Evolutionary conservation across 495 filamentous ascomycete genomes (phyloP).

Genomic region (Annulohypoxylon moriforme): DNA sequence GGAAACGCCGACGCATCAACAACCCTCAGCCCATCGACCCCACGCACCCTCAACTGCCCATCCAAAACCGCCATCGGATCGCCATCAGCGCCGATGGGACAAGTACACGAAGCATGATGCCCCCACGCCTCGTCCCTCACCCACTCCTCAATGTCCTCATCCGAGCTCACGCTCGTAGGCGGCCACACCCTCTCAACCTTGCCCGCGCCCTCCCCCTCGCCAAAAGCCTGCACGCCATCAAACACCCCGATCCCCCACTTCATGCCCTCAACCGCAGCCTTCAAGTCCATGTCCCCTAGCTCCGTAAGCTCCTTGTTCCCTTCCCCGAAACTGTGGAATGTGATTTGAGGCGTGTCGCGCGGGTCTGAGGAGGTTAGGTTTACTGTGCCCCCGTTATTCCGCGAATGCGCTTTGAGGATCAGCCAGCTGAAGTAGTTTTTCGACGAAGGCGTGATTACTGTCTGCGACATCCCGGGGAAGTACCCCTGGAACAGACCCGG

Average conservation of each 20-base stretch:
- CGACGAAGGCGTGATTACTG: constrained; percentile 43
- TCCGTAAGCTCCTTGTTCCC: constrained; percentile 17
- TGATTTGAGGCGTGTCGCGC: constrained; percentile 63
- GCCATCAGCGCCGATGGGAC: constrained; percentile 65
- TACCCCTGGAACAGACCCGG: constrained; percentile 66
- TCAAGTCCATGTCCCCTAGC: constrained; percentile 50
- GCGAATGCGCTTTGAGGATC: constrained; percentile 62
- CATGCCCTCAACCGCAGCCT: constrained; percentile 59
- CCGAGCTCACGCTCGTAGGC: constrained; percentile 52
- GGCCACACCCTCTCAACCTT: constrained; percentile 63
- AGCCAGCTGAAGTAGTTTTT: constrained; percentile 61
- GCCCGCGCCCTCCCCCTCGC: constrained; percentile 54
- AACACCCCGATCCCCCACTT: constrained; percentile 51
- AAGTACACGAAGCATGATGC: constrained; percentile 69
- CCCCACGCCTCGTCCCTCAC: constrained; percentile 67
- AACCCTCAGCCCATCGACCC: constrained; percentile 66
- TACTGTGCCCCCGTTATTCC: constrained; percentile 64
- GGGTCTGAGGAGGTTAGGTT: constrained; percentile 63
- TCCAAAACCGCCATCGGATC: constrained; percentile 70
- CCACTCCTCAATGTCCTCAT: constrained; percentile 59
- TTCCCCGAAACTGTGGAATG: constrained; percentile 67
- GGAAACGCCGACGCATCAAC: constrained; percentile 70
- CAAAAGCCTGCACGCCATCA: constrained; percentile 60
- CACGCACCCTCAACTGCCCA: constrained; percentile 66
- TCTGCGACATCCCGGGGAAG: constrained; percentile 55